Base-by-base conservation (phyloP, 2,329 filamentous ascomycete species). In the Cordyceps tenuipes region DNA sequence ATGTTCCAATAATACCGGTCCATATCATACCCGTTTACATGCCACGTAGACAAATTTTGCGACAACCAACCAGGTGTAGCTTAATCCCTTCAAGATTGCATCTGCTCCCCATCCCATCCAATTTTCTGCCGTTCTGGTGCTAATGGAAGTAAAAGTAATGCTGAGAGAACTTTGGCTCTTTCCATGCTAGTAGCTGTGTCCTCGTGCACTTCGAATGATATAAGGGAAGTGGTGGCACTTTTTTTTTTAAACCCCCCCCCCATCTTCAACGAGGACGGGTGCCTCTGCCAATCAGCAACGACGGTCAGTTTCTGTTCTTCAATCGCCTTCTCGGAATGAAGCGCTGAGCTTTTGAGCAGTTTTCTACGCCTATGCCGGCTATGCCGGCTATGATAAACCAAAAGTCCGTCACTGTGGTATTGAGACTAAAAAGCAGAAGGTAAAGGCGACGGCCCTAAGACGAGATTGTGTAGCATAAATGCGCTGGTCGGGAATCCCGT, bases 91-190 rank as follows among this genome's bases (percentile, higher is more conserved):
- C 50, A 52, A 13, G 7, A 19, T 19, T 17, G 12, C 50, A 52
- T 52, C 19, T 3, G 10, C 2, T 39, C 13, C 7, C 17, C 12
- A 7, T 23, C 8, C 50, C 50, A 52, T 39, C 50, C 5, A 12
- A 12, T 19, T 10, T 51, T 2, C 17, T 21, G 50, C n/a, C 13
- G 6, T 5, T 9, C 0, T 36, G 2, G 34, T 10, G 31, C 23
- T n/a, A 7, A 17, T 10, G 2, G 3, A 3, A 15, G n/a, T 6
- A 0, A 0, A 9, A 13, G 1, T 10, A 36, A 41, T 41, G 2
- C 3, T 3, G 8, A 23, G 52, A 9, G 39, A 31, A 15, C 15
- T 55, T 55, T n/a, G 3, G 44, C 5, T 21, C 10, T 12, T 15
- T 58, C 47, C 15, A n/a, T 19, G 19, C 15, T 49, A 3, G n/a